These are phyloP conservation scores for Lolium perenne DNA, from an alignment of 176 grass and related monocot genomes.

Conservation along the genomic window DNA sequence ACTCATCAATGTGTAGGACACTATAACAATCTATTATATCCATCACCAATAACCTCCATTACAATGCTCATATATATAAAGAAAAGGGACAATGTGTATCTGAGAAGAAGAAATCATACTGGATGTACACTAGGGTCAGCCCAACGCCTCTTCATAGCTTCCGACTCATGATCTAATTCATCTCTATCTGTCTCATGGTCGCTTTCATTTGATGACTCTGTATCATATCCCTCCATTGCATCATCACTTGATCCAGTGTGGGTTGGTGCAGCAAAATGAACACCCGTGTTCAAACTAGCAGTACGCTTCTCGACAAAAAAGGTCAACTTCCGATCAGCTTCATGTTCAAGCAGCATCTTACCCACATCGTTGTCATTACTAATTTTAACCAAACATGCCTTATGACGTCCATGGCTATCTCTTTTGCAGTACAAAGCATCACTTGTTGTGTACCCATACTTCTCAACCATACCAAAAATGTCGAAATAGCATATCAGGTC, in stretches of 20 bases:
- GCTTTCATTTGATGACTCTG: no score
- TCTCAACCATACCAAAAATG: not conserved
- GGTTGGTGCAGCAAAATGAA: not conserved
- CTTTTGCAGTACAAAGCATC: not conserved
- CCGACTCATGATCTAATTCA: not conserved
- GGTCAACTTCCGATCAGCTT: not conserved
- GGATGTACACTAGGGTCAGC: no score
- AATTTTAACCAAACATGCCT: not conserved
- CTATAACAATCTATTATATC: no score
- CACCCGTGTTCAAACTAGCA: not conserved
- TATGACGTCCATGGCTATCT: not conserved
- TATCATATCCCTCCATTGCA: not conserved
- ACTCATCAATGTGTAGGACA: no score
- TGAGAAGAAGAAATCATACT: not conserved
- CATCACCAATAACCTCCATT: not conserved
- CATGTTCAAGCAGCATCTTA: not conserved
- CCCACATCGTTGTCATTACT: not conserved
- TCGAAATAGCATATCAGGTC: not conserved
- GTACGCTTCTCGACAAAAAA: not conserved
- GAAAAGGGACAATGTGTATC: no score
- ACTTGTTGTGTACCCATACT: not conserved
- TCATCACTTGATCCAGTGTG: not conserved
- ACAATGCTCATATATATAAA: not conserved
- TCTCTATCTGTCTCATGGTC: no score
- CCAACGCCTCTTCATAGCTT: not conserved